Evolutionary conservation across 257 asterid species (phyloP).

Genomic region (Solanum clarkiae): DNA sequence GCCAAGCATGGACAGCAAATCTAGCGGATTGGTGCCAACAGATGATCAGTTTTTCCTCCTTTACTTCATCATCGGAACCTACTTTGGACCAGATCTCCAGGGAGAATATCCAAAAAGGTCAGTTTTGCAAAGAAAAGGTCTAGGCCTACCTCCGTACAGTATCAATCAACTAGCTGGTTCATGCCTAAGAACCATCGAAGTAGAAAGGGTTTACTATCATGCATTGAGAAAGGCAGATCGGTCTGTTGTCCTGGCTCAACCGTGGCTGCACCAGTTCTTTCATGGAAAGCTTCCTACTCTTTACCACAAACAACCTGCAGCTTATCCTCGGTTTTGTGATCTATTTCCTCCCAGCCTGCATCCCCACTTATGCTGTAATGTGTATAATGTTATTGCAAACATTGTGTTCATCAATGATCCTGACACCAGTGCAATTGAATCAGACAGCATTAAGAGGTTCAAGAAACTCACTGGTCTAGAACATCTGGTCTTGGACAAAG

Average conservation of each 20-base stretch:
- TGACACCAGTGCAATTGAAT: slow-evolving; percentile 12
- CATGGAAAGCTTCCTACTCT: slow-evolving; percentile 27
- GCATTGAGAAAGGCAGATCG: slow-evolving; percentile 37
- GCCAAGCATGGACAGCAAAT: slow-evolving; percentile 25
- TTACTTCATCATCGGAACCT: slow-evolving; percentile 41
- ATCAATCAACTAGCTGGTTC: slow-evolving; percentile 32
- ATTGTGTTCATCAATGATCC: slow-evolving; percentile 41
- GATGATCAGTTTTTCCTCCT: slow-evolving; percentile 57
- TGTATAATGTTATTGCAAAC: slow-evolving; percentile 21
- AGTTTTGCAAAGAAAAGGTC: slow-evolving; percentile 33
- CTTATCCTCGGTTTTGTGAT: slow-evolving; percentile 28
- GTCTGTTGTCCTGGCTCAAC: slow-evolving; percentile 28
- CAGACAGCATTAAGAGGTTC: slow-evolving; percentile 30
- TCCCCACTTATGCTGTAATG: slow-evolving; percentile 13
- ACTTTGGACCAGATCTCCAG: slow-evolving; percentile 54
- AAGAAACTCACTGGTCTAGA: slow-evolving; percentile 44
- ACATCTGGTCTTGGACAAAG: slow-evolving; percentile 24
- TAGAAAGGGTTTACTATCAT: slow-evolving; percentile 52
- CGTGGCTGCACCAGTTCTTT: slow-evolving; percentile 31
- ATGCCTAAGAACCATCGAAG: slow-evolving; percentile 13
- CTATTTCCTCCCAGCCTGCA: slow-evolving; percentile 50
- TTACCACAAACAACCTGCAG: neutral
- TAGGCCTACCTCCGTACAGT: slow-evolving; percentile 26
- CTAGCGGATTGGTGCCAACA: slow-evolving; percentile 15
- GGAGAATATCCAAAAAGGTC: slow-evolving; percentile 24